Evolutionary conservation across 2,329 filamentous ascomycete genomes (phyloP).

Genomic region (Epichloe elymi): DNA sequence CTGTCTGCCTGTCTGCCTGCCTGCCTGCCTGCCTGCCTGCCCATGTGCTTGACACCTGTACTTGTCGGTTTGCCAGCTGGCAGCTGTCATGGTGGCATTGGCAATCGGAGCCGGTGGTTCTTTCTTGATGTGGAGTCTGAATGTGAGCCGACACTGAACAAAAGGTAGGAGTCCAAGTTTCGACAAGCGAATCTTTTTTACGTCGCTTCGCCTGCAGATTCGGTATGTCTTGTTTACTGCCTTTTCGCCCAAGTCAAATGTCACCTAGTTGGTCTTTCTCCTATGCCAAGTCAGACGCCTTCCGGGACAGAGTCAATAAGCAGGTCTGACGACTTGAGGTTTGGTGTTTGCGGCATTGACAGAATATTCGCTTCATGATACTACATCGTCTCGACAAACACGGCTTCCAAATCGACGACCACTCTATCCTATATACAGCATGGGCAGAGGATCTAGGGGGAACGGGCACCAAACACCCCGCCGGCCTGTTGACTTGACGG

Average conservation of each 20-base stretch:
- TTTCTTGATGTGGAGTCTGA: slow-evolving; percentile 1
- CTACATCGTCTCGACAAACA: slow-evolving; percentile 2
- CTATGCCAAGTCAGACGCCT: neutral
- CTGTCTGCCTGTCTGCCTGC: neutral
- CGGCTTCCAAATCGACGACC: neutral
- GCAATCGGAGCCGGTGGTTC: neutral
- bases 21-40: neutral
- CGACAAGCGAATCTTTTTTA: neutral
- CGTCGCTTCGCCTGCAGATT: neutral
- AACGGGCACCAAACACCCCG: slow-evolving; percentile 21
- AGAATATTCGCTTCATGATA: neutral
- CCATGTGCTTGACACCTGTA: slow-evolving; percentile 1
- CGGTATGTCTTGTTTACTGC: neutral
- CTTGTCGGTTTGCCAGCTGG: slow-evolving; percentile 3
- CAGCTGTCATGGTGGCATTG: neutral
- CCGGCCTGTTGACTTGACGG: slow-evolving; percentile 38
- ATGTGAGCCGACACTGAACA: slow-evolving; percentile 5
- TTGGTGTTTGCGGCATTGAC: neutral
- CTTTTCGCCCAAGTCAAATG: neutral
- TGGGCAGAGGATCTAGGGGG: slow-evolving; percentile 27
- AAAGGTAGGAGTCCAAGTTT: slow-evolving; percentile 4
- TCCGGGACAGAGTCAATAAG: neutral
- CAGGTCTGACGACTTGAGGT: neutral
- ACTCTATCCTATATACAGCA: slow-evolving; percentile 10
- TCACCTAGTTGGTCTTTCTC: neutral